Evolutionary conservation across 495 filamentous ascomycete species (phyloP).

Genomic region (Lasiosphaeria hispida): DNA sequence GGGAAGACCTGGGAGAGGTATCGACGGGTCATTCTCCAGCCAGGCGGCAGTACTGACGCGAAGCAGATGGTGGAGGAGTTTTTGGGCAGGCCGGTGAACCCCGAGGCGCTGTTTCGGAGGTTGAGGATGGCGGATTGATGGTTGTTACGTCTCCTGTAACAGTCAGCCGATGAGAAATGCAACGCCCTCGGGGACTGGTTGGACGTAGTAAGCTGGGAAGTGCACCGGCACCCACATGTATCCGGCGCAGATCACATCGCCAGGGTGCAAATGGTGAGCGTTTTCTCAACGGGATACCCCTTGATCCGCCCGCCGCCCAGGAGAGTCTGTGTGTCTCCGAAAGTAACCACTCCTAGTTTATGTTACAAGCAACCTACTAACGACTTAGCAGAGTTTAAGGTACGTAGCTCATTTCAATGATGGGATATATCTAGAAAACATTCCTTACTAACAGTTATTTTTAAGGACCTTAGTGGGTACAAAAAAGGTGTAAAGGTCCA

Average conservation of each 20-base stretch:
- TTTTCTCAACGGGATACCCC: neutral
- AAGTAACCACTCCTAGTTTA: conserved; percentile 4
- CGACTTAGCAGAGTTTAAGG: too few relatives aligned
- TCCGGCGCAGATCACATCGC: conserved; percentile 1
- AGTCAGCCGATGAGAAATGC: neutral
- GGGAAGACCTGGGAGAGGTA: neutral
- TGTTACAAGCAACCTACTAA: too few relatives aligned
- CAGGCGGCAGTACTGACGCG: neutral
- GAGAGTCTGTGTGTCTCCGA: neutral
- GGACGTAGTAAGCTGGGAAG: neutral
- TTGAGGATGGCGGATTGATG: too few relatives aligned
- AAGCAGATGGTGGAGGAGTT: neutral
- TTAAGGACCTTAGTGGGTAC: too few relatives aligned
- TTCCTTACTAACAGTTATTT: too few relatives aligned
- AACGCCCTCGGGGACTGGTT: neutral
- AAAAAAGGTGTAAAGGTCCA: too few relatives aligned
- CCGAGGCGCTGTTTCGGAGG: neutral
- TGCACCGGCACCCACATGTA: neutral
- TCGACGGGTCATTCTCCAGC: neutral
- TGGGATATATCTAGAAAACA: too few relatives aligned
- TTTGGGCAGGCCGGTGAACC: neutral
- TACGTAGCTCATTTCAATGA: too few relatives aligned
- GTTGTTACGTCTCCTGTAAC: too few relatives aligned
- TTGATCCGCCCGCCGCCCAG: neutral
- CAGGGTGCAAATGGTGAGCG: conserved; percentile 4